Evolutionary conservation across 2,329 filamentous ascomycete species (phyloP).

Genomic region (Penicillium sp.): DNA sequence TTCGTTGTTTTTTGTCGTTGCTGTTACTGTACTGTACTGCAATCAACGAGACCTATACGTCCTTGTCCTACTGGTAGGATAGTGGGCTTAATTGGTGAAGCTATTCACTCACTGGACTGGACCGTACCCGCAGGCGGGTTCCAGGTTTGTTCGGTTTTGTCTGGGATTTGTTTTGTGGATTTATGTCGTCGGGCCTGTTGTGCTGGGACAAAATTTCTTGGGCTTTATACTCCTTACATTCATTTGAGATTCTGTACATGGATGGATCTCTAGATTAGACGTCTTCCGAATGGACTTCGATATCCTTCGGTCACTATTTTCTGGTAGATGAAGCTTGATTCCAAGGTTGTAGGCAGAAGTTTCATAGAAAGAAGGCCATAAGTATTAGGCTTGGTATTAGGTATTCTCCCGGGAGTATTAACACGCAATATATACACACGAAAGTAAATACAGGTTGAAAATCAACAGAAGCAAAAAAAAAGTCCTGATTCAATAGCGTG

Average conservation of each 20-base stretch:
- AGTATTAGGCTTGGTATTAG: no score
- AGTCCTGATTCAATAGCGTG: no score
- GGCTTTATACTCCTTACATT: constrained; percentile 3
- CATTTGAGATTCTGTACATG: constrained; percentile 1
- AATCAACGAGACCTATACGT: neutral
- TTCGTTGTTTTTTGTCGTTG: neutral
- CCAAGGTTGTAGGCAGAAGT: neutral
- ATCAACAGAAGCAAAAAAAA: no score
- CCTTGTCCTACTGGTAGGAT: neutral
- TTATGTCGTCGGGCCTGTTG: neutral
- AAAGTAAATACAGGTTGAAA: no score
- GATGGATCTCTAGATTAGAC: constrained; percentile 3
- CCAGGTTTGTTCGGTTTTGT: neutral
- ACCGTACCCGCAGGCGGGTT: constrained; percentile 5
- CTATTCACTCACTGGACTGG: neutral
- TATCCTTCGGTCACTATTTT: constrained; percentile 10
- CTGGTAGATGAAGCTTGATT: neutral
- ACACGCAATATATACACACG: no score
- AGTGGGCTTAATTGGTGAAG: neutral
- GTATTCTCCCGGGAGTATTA: no score
- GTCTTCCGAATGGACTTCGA: constrained; percentile 20
- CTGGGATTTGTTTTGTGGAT: neutral
- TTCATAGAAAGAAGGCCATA: no score
- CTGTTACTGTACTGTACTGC: neutral
- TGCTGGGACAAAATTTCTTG: neutral